These are phyloP conservation scores for Ophiognomonia clavigignenti-juglandacearum DNA, from an alignment of 2,329 filamentous ascomycete genomes.

Conservation along the genomic window DNA sequence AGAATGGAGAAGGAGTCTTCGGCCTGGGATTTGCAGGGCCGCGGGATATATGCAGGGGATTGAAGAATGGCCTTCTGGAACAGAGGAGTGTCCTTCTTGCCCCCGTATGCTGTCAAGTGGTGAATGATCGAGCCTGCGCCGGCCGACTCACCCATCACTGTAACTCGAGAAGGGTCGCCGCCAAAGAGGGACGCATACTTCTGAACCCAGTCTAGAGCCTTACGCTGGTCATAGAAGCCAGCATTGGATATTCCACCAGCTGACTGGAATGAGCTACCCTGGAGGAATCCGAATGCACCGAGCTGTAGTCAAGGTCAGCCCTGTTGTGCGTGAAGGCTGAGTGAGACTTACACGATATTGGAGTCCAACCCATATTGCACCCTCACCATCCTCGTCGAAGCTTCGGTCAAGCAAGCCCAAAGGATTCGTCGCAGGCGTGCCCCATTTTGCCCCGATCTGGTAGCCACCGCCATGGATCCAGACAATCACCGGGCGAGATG, in stretches of 20 bases:
- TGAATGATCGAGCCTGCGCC: slow-evolving; percentile 26
- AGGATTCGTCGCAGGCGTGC: slow-evolving; percentile 23
- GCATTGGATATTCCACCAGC: slow-evolving; percentile 33
- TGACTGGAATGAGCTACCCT: slow-evolving; percentile 28
- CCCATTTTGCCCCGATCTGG: slow-evolving; percentile 25
- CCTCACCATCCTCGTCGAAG: slow-evolving; percentile 19
- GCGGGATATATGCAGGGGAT: slow-evolving; percentile 9
- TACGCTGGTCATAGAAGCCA: slow-evolving; percentile 33
- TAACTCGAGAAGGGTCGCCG: slow-evolving; percentile 37
- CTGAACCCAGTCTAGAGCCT: slow-evolving; percentile 41
- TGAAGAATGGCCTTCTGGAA: slow-evolving; percentile 9
- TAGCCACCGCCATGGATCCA: slow-evolving; percentile 34
- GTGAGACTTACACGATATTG: slow-evolving; percentile 29
- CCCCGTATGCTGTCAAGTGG: slow-evolving; percentile 8
- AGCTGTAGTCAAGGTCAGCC: slow-evolving; percentile 13
- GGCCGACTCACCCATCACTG: slow-evolving; percentile 40
- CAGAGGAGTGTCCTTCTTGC: slow-evolving; percentile 3
- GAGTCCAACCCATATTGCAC: slow-evolving; percentile 32
- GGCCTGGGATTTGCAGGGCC: slow-evolving; percentile 1
- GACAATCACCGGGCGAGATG: slow-evolving; percentile 21
- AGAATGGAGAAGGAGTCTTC: slow-evolving; percentile 6
- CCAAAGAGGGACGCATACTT: slow-evolving; percentile 38
- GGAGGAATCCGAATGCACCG: slow-evolving; percentile 33
- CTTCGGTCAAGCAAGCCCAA: slow-evolving; percentile 21
- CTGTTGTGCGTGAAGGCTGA: not conserved